Evolutionary conservation across 495 filamentous ascomycete species (phyloP).

Genomic region (Clohesyomyces aquaticus): DNA sequence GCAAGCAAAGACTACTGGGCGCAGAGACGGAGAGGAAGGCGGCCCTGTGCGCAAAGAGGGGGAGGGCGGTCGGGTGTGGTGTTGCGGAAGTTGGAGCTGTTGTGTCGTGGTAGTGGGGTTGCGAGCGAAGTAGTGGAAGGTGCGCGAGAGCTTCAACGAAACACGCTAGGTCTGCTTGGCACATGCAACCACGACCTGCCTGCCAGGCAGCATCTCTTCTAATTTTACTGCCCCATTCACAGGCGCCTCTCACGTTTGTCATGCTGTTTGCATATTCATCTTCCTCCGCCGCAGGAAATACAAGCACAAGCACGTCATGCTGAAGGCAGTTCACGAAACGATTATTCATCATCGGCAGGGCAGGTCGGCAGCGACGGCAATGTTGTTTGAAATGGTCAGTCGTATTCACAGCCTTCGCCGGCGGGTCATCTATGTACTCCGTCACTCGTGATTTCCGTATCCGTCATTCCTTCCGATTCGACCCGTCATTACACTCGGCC

Average conservation of each 20-base stretch:
- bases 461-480: not conserved
- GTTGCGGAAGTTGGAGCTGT: not conserved
- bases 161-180: constrained; percentile 27
- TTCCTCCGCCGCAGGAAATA: too few relatives aligned
- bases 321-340: not conserved
- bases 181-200: constrained; percentile 8
- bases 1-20: too few relatives aligned
- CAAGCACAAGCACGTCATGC: not conserved
- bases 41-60: not conserved
- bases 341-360: not conserved
- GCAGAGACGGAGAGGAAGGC: not conserved
- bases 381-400: constrained; percentile 4
- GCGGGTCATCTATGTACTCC: constrained; percentile 23
- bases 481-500: constrained; percentile 21
- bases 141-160: constrained; percentile 27
- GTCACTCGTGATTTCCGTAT: constrained; percentile 8
- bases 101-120: constrained; percentile 9
- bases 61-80: not conserved
- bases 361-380: not conserved
- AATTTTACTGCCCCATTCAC: not conserved
- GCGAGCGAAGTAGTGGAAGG: constrained; percentile 16
- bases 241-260: too few relatives aligned
- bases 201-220: constrained; percentile 20
- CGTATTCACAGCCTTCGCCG: constrained; percentile 24
- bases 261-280: not conserved